These are phyloP conservation scores for Beauveria caledonica DNA, from an alignment of 2,329 filamentous ascomycete genomes.

Conservation along the genomic window DNA sequence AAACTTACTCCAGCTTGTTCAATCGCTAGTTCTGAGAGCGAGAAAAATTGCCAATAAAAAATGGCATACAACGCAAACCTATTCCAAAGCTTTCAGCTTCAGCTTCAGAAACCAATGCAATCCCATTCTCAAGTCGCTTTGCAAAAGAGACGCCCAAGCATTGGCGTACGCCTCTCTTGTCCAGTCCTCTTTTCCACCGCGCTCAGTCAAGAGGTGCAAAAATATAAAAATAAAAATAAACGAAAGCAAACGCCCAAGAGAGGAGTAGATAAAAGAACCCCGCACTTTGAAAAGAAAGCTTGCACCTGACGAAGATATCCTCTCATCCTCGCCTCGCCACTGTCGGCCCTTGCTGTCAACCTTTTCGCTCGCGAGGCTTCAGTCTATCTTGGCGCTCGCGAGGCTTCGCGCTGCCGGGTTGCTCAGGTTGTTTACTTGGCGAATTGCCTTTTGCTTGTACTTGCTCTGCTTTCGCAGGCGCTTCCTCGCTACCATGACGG, in stretches of 20 bases:
- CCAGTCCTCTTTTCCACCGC: not conserved
- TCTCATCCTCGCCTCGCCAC: not conserved
- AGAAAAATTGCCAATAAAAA: not conserved
- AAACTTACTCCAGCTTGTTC: no score
- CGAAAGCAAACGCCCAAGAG: not conserved
- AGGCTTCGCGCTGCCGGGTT: conserved; percentile 60
- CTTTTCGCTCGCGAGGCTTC: not conserved
- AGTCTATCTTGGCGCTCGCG: conserved; percentile 69
- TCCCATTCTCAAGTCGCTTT: not conserved
- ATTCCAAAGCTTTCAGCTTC: not conserved
- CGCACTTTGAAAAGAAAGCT: not conserved
- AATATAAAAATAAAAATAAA: not conserved
- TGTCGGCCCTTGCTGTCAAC: not conserved
- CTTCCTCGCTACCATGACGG: conserved; percentile 96
- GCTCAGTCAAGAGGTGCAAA: not conserved
- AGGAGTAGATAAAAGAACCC: not conserved
- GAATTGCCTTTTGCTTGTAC: conserved; percentile 58
- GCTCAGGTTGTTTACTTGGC: conserved; percentile 73
- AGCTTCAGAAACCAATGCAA: not conserved
- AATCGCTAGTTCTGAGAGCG: not conserved
- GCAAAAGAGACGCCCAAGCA: not conserved
- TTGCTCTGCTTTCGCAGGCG: conserved; percentile 80
- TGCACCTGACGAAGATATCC: not conserved
- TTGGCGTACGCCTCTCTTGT: not conserved
- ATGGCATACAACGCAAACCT: no score